A percentile compares a stretch with the other conserved stretches of the same genome.
Evolutionary conservation across 1,284 basidiomycete species (phyloP).

Genomic region (Ceratobasidium papillatum): DNA sequence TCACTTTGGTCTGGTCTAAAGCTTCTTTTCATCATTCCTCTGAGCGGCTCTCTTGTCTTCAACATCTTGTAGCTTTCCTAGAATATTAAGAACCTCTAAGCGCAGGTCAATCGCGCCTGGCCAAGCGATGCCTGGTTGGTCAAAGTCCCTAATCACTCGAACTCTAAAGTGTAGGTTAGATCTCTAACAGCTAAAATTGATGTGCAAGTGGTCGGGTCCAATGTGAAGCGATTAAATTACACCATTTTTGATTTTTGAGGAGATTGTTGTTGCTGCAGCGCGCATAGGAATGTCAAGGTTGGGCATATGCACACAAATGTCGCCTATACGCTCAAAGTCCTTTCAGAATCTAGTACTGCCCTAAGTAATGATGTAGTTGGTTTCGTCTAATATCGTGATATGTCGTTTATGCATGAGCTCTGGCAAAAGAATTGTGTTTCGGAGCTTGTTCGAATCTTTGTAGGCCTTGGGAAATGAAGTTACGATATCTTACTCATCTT

Average conservation of each 20-base stretch:
- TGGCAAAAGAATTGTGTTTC: neutral
- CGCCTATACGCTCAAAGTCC: constrained; percentile 1
- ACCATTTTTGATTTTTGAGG: neutral
- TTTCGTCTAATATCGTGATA: neutral
- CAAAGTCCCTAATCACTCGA: no score
- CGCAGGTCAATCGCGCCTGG: no score
- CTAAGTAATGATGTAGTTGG: neutral
- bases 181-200: neutral
- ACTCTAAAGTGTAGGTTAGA: neutral
- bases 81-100: no score
- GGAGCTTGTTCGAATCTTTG: constrained; percentile 1
- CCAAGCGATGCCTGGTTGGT: no score
- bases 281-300: neutral
- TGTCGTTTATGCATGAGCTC: neutral
- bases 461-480: constrained; percentile 11
- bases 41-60: no score
- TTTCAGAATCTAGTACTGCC: neutral
- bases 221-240: neutral
- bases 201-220: neutral
- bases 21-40: no score
- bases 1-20: no score
- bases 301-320: neutral
- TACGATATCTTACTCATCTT: neutral
- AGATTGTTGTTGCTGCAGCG: neutral
- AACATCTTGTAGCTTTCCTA: no score